phyloP scores from a whole-genome alignment of 1,284 basidiomycete genomes.

The Tilletia caries region DNA sequence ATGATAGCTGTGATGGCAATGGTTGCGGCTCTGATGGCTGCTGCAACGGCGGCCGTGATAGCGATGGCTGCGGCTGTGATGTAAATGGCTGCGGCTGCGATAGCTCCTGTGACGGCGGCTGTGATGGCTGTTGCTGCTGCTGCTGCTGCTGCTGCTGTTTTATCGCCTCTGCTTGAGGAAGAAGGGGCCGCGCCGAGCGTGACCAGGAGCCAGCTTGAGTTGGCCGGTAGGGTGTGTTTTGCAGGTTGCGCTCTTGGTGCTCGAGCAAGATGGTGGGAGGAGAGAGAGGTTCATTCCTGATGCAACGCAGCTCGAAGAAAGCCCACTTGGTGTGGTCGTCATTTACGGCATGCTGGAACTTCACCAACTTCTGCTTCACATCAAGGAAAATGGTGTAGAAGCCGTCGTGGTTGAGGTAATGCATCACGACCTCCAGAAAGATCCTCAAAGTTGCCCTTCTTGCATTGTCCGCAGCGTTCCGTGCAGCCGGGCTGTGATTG shows the following conservation, averaged over 20 bases:
- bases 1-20: background rate
- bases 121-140: too few relatives aligned
- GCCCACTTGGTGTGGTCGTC: too few relatives aligned
- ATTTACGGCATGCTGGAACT: background rate
- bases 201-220: slow-evolving; percentile 15
- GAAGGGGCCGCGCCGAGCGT: too few relatives aligned
- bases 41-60: background rate
- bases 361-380: background rate
- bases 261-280: slow-evolving; percentile 79
- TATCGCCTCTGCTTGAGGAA: too few relatives aligned
- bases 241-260: slow-evolving; percentile 68
- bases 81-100: background rate
- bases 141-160: too few relatives aligned
- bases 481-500: background rate
- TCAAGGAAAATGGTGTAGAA: background rate
- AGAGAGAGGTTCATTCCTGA: too few relatives aligned
- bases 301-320: too few relatives aligned
- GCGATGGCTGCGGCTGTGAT: background rate
- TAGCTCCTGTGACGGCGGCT: too few relatives aligned
- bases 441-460: background rate
- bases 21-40: background rate
- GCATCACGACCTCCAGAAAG: background rate
- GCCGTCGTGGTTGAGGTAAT: background rate
- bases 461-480: background rate
- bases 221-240: slow-evolving; percentile 55